These are phyloP conservation scores for Mucor racemosus DNA, from an alignment of 371 early-diverging fungal genomes.

Conservation along the genomic window DNA sequence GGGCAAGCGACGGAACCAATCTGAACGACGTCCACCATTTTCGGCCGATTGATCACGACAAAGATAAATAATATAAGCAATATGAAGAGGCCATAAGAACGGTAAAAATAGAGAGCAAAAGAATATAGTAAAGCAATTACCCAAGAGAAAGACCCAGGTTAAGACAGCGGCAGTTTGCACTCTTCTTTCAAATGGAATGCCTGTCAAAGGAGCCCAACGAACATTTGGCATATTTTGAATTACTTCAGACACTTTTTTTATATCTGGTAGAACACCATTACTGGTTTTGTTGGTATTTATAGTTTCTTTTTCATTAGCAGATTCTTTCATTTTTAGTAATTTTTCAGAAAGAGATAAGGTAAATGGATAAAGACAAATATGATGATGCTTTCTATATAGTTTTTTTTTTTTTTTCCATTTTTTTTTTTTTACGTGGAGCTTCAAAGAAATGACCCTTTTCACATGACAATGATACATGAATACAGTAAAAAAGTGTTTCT, in stretches of 20 bases:
- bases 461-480: conserved; percentile 3
- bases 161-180: conserved; percentile 72
- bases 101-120: conserved; percentile 40
- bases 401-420: not conserved
- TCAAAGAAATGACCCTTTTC: not conserved
- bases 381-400: not conserved
- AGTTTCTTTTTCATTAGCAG: not conserved
- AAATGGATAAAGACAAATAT: not conserved
- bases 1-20: conserved; percentile 52
- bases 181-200: conserved; percentile 74
- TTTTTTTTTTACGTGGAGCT: not conserved
- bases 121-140: conserved; percentile 58
- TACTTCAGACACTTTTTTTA: conserved; percentile 1
- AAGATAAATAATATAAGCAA: conserved; percentile 67
- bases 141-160: conserved; percentile 64
- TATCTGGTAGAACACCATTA: not conserved
- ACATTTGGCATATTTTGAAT: conserved; percentile 23
- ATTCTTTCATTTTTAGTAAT: not conserved
- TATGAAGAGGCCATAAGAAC: conserved; percentile 60
- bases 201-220: conserved; percentile 68
- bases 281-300: not conserved
- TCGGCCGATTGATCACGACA: conserved; percentile 57
- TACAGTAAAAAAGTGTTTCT: not conserved
- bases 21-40: conserved; percentile 65
- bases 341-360: not conserved